These are phyloP conservation scores for Bryopsis sp. DNA, from an alignment of 139 green algal genomes.

Conservation along the genomic window DNA sequence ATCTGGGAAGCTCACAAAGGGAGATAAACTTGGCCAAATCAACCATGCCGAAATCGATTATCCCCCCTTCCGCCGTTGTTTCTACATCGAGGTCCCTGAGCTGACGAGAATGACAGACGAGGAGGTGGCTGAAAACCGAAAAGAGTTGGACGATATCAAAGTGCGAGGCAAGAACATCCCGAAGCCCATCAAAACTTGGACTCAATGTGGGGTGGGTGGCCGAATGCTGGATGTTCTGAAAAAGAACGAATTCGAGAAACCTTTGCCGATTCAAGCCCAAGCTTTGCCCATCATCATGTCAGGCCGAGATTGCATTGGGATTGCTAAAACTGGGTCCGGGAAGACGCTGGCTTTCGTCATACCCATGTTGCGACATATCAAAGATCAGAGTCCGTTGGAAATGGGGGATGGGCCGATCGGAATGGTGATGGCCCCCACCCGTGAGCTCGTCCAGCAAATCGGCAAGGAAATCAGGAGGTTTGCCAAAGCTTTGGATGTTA, in stretches of 20 bases:
- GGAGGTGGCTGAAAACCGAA: slow-evolving; percentile 60
- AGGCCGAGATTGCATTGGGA: slow-evolving; percentile 93
- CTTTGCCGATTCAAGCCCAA: slow-evolving; percentile 93
- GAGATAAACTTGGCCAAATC: slow-evolving; percentile 71
- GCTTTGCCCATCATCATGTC: slow-evolving; percentile 93
- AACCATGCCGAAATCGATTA: slow-evolving; percentile 73
- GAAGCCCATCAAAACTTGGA: slow-evolving; percentile 75
- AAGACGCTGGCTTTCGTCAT: slow-evolving; percentile 98
- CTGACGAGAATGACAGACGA: slow-evolving; percentile 53
- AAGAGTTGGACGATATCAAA: slow-evolving; percentile 68
- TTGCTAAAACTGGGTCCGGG: slow-evolving; percentile 94
- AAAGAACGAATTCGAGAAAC: slow-evolving; percentile 63
- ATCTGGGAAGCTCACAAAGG: slow-evolving; percentile 74
- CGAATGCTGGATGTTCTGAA: slow-evolving; percentile 69
- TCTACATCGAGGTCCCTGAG: slow-evolving; percentile 56
- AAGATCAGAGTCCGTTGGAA: slow-evolving; percentile 76
- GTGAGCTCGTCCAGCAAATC: slow-evolving; percentile 90
- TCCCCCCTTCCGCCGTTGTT: slow-evolving; percentile 23
- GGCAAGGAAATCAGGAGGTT: slow-evolving; percentile 66
- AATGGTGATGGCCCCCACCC: slow-evolving; percentile 91
- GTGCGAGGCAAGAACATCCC: slow-evolving; percentile 82
- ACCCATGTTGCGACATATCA: slow-evolving; percentile 92
- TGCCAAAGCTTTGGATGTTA: slow-evolving; percentile 50
- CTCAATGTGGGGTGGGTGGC: slow-evolving; percentile 67
- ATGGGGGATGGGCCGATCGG: slow-evolving; percentile 79